A percentile compares a stretch with the other conserved stretches of the same genome.
Evolutionary conservation across 2,329 filamentous ascomycete species (phyloP).

Genomic region (Ambrosiella cleistominuta): DNA sequence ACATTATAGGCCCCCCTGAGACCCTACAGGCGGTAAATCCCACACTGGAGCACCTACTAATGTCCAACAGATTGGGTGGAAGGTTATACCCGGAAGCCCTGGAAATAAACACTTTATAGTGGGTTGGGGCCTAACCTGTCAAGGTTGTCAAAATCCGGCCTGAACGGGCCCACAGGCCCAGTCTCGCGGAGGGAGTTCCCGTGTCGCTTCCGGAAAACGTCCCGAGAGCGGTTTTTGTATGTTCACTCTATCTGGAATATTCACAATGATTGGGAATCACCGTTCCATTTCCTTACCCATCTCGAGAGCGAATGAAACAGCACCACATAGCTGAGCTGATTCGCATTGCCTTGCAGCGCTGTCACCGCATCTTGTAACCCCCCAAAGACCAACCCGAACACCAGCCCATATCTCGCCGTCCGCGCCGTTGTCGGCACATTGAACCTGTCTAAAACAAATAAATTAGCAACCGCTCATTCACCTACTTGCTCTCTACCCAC

Average conservation of each 20-base stretch:
- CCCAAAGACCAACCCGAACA: conserved; percentile 65
- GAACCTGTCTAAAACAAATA: conserved; percentile 45
- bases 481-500: not conserved
- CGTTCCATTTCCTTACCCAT: not conserved
- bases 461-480: not conserved
- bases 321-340: conserved; percentile 49
- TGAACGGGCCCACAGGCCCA: no score
- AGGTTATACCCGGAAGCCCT: not conserved
- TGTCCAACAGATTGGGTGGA: no score
- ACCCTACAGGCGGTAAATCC: not conserved
- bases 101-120: not conserved
- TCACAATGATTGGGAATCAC: not conserved
- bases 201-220: no score
- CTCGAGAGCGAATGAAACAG: not conserved
- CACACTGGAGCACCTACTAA: not conserved
- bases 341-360: conserved; percentile 49
- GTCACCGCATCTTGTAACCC: conserved; percentile 61
- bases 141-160: no score
- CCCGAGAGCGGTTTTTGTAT: no score
- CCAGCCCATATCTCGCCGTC: conserved; percentile 63
- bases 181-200: no score
- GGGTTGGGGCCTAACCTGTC: not conserved
- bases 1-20: not conserved
- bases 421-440: conserved; percentile 58
- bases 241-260: not conserved